Evolutionary conservation across 257 asterid genomes (phyloP).

Genomic region (Solanum bulbocastanum): DNA sequence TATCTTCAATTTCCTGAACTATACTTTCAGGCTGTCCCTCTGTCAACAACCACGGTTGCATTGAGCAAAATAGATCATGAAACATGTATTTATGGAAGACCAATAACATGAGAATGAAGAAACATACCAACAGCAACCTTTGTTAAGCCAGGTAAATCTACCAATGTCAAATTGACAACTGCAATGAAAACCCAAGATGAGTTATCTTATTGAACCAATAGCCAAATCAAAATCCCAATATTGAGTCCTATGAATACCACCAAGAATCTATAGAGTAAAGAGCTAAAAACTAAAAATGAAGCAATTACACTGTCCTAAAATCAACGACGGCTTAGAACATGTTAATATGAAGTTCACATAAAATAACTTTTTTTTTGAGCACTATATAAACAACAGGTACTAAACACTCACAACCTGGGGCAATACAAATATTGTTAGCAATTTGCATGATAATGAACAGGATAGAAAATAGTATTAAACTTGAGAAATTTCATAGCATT

Average conservation of each 20-base stretch:
- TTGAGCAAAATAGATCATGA: neutral
- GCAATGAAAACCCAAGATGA: constrained; percentile 7
- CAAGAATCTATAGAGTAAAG: neutral
- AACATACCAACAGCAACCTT: constrained; percentile 41
- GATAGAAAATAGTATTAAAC: neutral
- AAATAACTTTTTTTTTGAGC: neutral
- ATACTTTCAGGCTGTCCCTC: constrained; percentile 38
- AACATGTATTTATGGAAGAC: neutral
- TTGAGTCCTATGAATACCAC: neutral
- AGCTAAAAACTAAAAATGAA: neutral
- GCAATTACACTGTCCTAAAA: neutral
- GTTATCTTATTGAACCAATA: neutral
- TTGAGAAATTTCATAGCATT: neutral
- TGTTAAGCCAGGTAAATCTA: constrained; percentile 42
- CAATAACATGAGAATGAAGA: neutral
- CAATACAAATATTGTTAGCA: neutral
- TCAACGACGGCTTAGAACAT: neutral
- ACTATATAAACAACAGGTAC: neutral
- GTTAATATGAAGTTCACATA: neutral
- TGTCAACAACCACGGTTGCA: neutral
- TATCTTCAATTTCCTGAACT: constrained; percentile 33
- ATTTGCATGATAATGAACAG: neutral
- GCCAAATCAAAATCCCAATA: neutral
- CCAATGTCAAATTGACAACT: constrained; percentile 38
- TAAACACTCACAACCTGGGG: neutral